Conservation (phyloP, 768 basidiomycete genomes). For the Austroboletus eburneus region DNA sequence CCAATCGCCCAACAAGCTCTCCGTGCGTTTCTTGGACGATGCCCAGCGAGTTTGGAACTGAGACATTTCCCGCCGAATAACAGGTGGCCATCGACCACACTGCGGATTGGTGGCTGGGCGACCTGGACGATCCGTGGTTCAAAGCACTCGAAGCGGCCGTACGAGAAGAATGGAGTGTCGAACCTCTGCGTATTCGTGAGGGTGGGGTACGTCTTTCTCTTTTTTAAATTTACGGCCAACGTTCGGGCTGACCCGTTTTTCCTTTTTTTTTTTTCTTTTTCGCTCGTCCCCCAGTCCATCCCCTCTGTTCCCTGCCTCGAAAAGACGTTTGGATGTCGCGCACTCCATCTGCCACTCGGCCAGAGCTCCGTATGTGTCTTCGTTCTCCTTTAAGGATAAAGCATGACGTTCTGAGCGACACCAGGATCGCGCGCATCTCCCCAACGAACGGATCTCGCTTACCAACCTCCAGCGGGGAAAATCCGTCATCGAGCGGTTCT, state of each 20-base stretch:
- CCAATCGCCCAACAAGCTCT: slow-evolving; percentile 65
- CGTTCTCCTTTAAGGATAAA: not conserved
- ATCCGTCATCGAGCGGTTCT: slow-evolving; percentile 70
- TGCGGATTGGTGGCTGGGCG: slow-evolving; percentile 96
- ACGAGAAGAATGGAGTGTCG: slow-evolving; percentile 79
- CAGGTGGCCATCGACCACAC: slow-evolving; percentile 78
- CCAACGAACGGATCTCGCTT: slow-evolving; percentile 88
- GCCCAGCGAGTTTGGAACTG: too few relatives aligned
- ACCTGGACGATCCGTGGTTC: slow-evolving; percentile 83
- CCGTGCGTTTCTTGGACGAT: slow-evolving; percentile 39
- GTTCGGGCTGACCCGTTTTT: not conserved
- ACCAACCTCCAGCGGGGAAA: slow-evolving; percentile 77
- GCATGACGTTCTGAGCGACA: too few relatives aligned
- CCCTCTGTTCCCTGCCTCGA: slow-evolving; percentile 93
- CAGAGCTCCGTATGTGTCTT: slow-evolving; percentile 68
- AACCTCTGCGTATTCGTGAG: slow-evolving; percentile 86
- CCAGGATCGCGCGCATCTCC: slow-evolving; percentile 88
- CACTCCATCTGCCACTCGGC: slow-evolving; percentile 92
- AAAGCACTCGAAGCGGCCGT: slow-evolving; percentile 80
- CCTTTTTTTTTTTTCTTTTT: not conserved
- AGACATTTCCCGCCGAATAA: not conserved
- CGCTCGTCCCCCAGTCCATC: slow-evolving; percentile 57
- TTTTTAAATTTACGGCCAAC: too few relatives aligned
- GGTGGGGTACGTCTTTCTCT: slow-evolving; percentile 65
- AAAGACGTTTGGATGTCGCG: slow-evolving; percentile 83